These are phyloP conservation scores for Cornus controversa DNA, from an alignment of 148 eudicot genomes.

Conservation along the genomic window DNA sequence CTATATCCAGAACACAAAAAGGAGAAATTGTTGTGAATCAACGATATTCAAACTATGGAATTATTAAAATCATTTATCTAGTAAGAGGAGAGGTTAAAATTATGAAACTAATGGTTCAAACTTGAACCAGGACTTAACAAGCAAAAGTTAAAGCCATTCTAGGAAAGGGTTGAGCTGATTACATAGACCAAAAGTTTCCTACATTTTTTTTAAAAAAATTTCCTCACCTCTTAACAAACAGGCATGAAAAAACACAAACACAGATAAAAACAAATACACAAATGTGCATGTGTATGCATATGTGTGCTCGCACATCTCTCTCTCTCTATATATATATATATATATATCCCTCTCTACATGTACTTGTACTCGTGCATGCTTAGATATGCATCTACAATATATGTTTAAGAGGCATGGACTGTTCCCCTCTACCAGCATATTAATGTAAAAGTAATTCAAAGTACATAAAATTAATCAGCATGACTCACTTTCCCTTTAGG, in stretches of 20 bases:
- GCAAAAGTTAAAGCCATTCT: not conserved
- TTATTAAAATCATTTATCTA: not conserved
- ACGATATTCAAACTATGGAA: not conserved
- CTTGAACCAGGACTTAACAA: not conserved
- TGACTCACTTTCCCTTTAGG: constrained; percentile 35
- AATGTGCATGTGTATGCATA: too few relatives aligned
- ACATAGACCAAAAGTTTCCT: too few relatives aligned
- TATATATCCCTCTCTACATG: too few relatives aligned
- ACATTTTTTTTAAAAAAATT: too few relatives aligned
- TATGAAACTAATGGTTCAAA: not conserved
- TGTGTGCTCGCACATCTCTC: not conserved
- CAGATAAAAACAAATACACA: too few relatives aligned
- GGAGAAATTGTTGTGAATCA: not conserved
- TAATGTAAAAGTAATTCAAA: not conserved
- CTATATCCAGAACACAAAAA: not conserved
- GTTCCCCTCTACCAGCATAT: not conserved
- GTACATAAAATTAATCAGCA: not conserved
- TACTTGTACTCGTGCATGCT: not conserved
- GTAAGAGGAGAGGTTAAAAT: not conserved
- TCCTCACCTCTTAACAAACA: too few relatives aligned
- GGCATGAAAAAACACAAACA: too few relatives aligned
- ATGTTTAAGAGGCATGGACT: not conserved
- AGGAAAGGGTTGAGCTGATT: not conserved
- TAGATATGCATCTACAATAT: not conserved
- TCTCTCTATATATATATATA: not conserved